Conservation (phyloP, 2,329 filamentous ascomycete species). For the Endoconidiophora polonica region DNA sequence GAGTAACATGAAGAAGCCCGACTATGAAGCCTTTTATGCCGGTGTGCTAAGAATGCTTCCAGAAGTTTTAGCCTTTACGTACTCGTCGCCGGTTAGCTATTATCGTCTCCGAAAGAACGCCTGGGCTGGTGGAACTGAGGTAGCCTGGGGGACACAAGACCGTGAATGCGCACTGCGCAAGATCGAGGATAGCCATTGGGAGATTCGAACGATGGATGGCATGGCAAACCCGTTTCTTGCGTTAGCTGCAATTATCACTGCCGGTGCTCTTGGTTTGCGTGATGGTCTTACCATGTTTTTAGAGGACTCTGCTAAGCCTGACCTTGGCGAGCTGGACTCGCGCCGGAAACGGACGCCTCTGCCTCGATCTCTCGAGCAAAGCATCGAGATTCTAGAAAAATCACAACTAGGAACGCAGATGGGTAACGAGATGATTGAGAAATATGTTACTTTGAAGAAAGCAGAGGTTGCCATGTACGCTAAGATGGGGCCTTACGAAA, state of each 20-base stretch:
- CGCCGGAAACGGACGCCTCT: constrained; percentile 21
- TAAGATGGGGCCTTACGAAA: constrained; percentile 28
- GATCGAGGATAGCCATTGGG: constrained; percentile 53
- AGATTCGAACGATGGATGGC: constrained; percentile 63
- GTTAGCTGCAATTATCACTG: constrained; percentile 20
- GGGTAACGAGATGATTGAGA: constrained; percentile 32
- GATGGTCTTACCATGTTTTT: constrained; percentile 23
- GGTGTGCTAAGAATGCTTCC: constrained; percentile 51
- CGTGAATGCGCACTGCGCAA: constrained; percentile 58
- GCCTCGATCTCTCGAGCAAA: constrained; percentile 36
- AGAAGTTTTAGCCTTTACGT: constrained; percentile 51
- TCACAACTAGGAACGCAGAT: constrained; percentile 28
- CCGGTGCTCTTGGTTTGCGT: constrained; percentile 16
- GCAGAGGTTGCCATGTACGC: constrained; percentile 36
- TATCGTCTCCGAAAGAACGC: constrained; percentile 48
- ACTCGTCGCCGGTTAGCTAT: constrained; percentile 51
- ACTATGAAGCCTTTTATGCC: constrained; percentile 43
- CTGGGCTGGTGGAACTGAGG: constrained; percentile 66
- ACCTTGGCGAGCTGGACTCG: constrained; percentile 36
- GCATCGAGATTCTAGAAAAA: constrained; percentile 36
- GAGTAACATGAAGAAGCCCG: not conserved
- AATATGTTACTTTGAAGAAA: constrained; percentile 42
- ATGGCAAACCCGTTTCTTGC: constrained; percentile 63
- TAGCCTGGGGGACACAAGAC: constrained; percentile 70
- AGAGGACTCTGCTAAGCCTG: constrained; percentile 31